Conservation (phyloP, 2,329 filamentous ascomycete genomes). For the Hymenoscyphus linearis region DNA sequence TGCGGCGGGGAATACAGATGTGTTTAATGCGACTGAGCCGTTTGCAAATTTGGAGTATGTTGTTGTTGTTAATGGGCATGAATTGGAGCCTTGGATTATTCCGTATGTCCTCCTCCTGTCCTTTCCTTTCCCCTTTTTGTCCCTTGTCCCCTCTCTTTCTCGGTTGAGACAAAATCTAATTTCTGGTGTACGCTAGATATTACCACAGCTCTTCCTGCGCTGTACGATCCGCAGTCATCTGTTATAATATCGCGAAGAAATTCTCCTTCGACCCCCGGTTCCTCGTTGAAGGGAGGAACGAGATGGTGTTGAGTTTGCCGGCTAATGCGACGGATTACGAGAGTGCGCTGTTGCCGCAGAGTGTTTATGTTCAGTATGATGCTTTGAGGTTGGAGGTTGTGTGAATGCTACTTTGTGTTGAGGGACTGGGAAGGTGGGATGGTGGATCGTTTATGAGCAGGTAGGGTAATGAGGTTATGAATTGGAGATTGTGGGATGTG, state of each 20-base stretch:
- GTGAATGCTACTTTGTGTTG: no score
- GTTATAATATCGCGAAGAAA: slow-evolving; percentile 57
- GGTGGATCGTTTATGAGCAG: no score
- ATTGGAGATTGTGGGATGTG: no score
- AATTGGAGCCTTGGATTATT: slow-evolving; percentile 49
- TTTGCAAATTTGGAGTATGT: slow-evolving; percentile 49
- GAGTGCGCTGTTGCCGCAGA: slow-evolving; percentile 48
- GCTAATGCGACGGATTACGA: slow-evolving; percentile 55
- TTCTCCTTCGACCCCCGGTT: slow-evolving; percentile 48
- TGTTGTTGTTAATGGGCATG: slow-evolving; percentile 41
- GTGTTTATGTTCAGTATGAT: slow-evolving; percentile 61
- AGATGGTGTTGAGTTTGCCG: slow-evolving; percentile 52
- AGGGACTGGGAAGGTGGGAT: no score
- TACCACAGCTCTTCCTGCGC: slow-evolving; percentile 55
- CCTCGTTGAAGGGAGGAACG: slow-evolving; percentile 48
- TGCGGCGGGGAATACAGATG: slow-evolving; percentile 56
- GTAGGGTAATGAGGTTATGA: no score
- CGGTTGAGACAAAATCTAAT: slow-evolving; percentile 1
- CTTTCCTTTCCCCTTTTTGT: not conserved
- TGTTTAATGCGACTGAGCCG: slow-evolving; percentile 47
- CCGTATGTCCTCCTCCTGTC: slow-evolving; percentile 37
- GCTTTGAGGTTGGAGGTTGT: slow-evolving; percentile 53
- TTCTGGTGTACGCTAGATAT: slow-evolving; percentile 34
- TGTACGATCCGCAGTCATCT: slow-evolving; percentile 53
- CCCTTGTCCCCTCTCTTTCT: not conserved